A percentile compares a stretch with the other conserved stretches of the same genome.
Conservation (phyloP, 75 land plant species). For the Adiantum capillusveneris region DNA sequence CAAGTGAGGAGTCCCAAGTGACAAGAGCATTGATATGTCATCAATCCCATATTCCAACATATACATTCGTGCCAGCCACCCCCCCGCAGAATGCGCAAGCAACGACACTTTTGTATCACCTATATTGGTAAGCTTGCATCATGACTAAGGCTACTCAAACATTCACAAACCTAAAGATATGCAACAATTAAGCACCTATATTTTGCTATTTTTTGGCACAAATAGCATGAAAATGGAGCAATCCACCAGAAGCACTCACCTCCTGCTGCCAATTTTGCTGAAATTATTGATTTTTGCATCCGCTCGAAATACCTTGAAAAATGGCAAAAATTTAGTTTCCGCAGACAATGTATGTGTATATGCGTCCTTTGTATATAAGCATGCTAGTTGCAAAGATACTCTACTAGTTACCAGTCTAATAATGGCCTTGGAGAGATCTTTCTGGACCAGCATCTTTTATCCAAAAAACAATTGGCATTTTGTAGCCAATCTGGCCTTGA, state of each 20-base stretch:
- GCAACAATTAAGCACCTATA: no score
- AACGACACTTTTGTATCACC: constrained; percentile 54
- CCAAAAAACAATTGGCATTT: constrained; percentile 82
- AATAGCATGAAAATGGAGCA: no score
- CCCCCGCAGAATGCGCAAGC: constrained; percentile 94
- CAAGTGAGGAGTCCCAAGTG: constrained; percentile 94
- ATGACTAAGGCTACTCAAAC: no score
- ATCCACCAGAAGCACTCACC: constrained; percentile 19
- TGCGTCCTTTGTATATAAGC: no score
- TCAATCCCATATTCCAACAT: constrained; percentile 73
- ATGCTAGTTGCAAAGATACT: no score
- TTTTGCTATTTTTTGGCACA: no score
- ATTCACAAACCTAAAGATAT: no score
- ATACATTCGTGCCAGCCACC: constrained; percentile 92
- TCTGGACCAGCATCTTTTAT: constrained; percentile 76
- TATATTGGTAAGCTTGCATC: neutral
- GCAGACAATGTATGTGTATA: neutral
- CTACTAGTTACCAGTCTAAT: constrained; percentile 62
- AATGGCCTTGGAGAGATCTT: constrained; percentile 85
- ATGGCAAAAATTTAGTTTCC: constrained; percentile 6
- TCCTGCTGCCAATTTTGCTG: constrained; percentile 51
- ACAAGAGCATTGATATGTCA: constrained; percentile 62
- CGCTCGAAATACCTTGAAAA: constrained; percentile 69
- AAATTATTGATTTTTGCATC: constrained; percentile 50
- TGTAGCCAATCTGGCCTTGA: constrained; percentile 86